These are phyloP conservation scores for Prunus mira DNA, from an alignment of 306 rosid genomes.

Conservation along the genomic window DNA sequence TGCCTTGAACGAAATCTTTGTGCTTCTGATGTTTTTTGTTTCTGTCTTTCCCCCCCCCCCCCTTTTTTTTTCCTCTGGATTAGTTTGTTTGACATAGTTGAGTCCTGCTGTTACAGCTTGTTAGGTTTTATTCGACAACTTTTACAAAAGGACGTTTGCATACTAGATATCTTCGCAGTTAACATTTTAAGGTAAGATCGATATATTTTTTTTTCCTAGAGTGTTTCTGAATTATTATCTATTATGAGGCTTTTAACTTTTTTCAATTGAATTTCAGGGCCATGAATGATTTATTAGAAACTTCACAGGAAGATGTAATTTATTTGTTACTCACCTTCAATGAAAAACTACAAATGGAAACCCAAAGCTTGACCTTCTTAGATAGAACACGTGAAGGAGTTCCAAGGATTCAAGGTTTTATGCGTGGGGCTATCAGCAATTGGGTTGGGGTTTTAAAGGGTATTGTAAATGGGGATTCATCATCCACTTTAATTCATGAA, in stretches of 20 bases:
- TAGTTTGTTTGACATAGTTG: constrained; percentile 30
- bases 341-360: constrained; percentile 44
- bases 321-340: constrained; percentile 54
- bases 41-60: not conserved
- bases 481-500: constrained; percentile 41
- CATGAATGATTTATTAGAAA: constrained; percentile 56
- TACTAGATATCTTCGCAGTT: constrained; percentile 41
- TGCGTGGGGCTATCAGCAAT: constrained; percentile 34
- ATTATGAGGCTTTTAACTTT: constrained; percentile 18
- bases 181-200: constrained; percentile 61
- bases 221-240: constrained; percentile 15
- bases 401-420: constrained; percentile 47
- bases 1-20: constrained; percentile 12
- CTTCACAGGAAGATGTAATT: constrained; percentile 55
- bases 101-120: constrained; percentile 54
- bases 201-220: constrained; percentile 18
- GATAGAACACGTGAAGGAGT: constrained; percentile 36
- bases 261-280: constrained; percentile 45
- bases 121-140: constrained; percentile 54
- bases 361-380: constrained; percentile 27
- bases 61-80: not conserved
- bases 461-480: constrained; percentile 24
- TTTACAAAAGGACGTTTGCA: constrained; percentile 47
- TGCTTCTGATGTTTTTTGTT: constrained; percentile 7
- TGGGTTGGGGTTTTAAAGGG: constrained; percentile 46